Evolutionary conservation across 2,329 filamentous ascomycete species (phyloP).

Genomic region (Setomelanomma holmii): DNA sequence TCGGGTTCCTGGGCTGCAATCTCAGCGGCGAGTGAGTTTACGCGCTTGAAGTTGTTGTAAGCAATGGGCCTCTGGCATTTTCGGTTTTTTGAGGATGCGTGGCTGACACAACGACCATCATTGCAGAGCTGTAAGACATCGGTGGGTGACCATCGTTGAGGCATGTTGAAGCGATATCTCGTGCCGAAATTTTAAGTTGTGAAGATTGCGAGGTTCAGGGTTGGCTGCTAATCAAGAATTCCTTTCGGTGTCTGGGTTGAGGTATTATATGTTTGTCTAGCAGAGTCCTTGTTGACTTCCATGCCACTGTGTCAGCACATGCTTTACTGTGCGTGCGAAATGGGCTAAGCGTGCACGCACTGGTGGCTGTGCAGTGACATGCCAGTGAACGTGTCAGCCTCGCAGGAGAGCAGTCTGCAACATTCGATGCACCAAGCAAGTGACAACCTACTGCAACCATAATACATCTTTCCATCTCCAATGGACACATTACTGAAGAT

Average conservation of each 20-base stretch:
- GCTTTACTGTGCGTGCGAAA: background rate
- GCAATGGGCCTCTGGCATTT: background rate
- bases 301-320: background rate
- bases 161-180: background rate
- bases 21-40: background rate
- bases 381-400: background rate
- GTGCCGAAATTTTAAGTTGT: background rate
- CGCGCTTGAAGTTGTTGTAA: background rate
- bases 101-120: slow-evolving; percentile 1
- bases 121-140: background rate
- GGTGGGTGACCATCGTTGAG: background rate
- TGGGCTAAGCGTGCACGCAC: background rate
- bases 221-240: too few species aligned
- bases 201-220: background rate
- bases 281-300: background rate
- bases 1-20: background rate
- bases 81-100: slow-evolving; percentile 1
- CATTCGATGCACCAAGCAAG: background rate
- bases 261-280: background rate
- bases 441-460: too few species aligned
- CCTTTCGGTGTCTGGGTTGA: background rate
- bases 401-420: background rate
- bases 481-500: too few species aligned
- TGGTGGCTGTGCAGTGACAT: background rate
- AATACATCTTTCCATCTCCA: background rate